These are phyloP conservation scores for Heterobasidion irregulare DNA, from an alignment of 1,284 basidiomycete species.

Conservation along the genomic window DNA sequence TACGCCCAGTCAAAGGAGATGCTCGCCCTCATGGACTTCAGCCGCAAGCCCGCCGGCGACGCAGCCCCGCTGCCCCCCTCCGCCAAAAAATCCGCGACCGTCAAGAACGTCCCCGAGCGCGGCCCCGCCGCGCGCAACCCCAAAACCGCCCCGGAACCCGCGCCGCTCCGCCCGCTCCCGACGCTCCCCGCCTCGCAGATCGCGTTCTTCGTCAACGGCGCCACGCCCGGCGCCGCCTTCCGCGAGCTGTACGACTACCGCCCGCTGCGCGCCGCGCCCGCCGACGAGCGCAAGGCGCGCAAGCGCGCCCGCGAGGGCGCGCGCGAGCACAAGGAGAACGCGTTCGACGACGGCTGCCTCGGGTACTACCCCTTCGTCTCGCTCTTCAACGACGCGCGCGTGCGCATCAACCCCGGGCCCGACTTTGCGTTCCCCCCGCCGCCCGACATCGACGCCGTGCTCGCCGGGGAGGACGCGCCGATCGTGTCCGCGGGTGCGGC, in stretches of 20 bases:
- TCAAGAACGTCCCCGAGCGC: constrained; percentile 49
- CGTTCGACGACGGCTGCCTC: constrained; percentile 89
- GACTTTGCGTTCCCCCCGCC: constrained; percentile 77
- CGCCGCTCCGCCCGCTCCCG: constrained; percentile 59
- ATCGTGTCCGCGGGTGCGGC: not conserved
- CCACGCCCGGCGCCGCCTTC: constrained; percentile 82
- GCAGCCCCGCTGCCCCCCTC: constrained; percentile 43
- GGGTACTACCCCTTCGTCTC: constrained; percentile 97
- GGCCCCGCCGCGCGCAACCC: constrained; percentile 14
- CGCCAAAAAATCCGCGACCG: constrained; percentile 57
- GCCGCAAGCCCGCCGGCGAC: constrained; percentile 15
- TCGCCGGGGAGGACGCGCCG: constrained; percentile 21
- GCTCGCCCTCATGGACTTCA: constrained; percentile 74
- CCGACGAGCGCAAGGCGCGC: constrained; percentile 39
- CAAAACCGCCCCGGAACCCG: constrained; percentile 20
- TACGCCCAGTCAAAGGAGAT: constrained; percentile 93
- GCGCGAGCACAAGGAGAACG: constrained; percentile 72
- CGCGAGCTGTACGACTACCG: constrained; percentile 87
- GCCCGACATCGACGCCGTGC: constrained; percentile 55
- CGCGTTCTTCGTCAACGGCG: constrained; percentile 91
- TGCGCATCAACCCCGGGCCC: constrained; percentile 83
- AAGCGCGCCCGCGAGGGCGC: constrained; percentile 56
- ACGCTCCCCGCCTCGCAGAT: constrained; percentile 69
- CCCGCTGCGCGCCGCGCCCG: constrained; percentile 60
- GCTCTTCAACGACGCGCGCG: constrained; percentile 85